Evolutionary conservation across 2,329 filamentous ascomycete species (phyloP), one percentile per base, ranked within the genome.

Genomic region (Exophiala viscosa): DNA sequence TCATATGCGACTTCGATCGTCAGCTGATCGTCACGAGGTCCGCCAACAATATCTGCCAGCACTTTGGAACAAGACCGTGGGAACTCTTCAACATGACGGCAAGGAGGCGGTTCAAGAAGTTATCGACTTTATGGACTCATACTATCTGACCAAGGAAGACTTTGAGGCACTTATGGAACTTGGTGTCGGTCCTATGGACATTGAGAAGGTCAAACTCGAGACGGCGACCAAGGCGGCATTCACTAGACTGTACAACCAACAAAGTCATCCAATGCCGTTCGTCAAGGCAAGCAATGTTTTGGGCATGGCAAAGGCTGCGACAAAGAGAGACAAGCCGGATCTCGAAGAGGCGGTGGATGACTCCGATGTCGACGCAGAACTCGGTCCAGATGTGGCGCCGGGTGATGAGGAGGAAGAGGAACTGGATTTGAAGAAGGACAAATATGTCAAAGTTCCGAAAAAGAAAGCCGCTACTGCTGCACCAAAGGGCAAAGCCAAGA

Each of bases 261-360:
- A 86, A 72, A 85, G 85, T 14, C 93, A 99, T 62, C 92, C 92
- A 0, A 74, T 99, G 46, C 91, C 93, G 1, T 99, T 96, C 72
- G 96, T 97, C 84, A 97, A 96, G 72, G 89, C 91, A 2, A 90
- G 82, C 63, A 88, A 80, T 59, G 80, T 93, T 13, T 69, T 83
- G 8, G 87, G 83, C 3, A 84, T 89, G 3, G 86, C 83, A 2
- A 86, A 84, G 64, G 74, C 78, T 20, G 54, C 36, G 9, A 46
- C 33, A 5, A 84, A 83, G 46, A 83, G 81, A 69, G 90, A 92
- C 43, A 87, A 86, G 57, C 95, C 93, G 0, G 93, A 99, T 72
- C 79, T 99, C 31, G 93, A 99, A 72, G 93, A 99, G 71, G 93
- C 91, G 1, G 86, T 99, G 48, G 91, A 97, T 44, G 92, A 95